Percentiles rank a stretch among this genome's conserved stretches.
phyloP scores from a whole-genome alignment of 1,284 basidiomycete species.

The Cutaneotrichosporon arboriforme region DNA sequence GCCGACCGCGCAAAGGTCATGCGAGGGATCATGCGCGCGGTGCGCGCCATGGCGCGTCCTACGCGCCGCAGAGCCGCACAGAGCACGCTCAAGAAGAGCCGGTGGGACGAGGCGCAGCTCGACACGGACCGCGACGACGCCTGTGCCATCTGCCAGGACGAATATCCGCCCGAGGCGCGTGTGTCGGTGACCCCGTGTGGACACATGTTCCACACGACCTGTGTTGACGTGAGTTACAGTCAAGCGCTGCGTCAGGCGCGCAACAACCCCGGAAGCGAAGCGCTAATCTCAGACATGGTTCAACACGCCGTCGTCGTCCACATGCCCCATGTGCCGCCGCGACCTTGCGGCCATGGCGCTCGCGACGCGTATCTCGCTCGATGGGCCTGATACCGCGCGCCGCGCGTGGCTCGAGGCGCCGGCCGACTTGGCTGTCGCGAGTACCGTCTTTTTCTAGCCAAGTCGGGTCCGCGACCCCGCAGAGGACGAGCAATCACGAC shows the following conservation, averaged over 20 bases:
- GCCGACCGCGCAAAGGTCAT: too few relatives aligned
- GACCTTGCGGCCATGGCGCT: conserved; percentile 30
- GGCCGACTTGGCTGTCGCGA: not conserved
- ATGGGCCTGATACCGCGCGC: conserved; percentile 1
- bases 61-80: not conserved
- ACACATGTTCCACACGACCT: conserved; percentile 41
- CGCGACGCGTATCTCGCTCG: not conserved
- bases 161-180: conserved; percentile 23
- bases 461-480: too few relatives aligned
- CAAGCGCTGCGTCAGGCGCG: too few relatives aligned
- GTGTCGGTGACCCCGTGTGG: conserved; percentile 36
- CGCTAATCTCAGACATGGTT: conserved; percentile 31
- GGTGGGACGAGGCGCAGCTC: conserved; percentile 1
- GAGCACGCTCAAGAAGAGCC: not conserved
- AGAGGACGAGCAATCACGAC: too few relatives aligned
- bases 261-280: too few relatives aligned
- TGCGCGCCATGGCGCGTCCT: too few relatives aligned
- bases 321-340: conserved; percentile 42
- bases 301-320: conserved; percentile 27
- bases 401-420: conserved; percentile 7
- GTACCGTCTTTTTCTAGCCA: not conserved
- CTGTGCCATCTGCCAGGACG: conserved; percentile 28
- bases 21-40: too few relatives aligned
- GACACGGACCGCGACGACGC: conserved; percentile 28
- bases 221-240: conserved; percentile 28